Conservation (phyloP, 805 yeast genomes). For the Kregervanrija fluxuum region DNA sequence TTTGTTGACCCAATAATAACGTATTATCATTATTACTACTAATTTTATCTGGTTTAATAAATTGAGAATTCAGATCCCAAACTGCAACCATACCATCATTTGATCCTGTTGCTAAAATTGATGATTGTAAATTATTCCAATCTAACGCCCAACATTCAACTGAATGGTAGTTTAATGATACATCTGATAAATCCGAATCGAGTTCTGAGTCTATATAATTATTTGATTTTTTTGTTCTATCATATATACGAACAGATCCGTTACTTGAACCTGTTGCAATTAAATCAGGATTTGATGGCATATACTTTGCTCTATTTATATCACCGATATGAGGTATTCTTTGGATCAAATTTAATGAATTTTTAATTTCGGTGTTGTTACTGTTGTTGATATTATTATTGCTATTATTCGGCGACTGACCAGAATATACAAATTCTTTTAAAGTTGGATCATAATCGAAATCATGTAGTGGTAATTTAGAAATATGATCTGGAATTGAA, state of each 20-base stretch:
- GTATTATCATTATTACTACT: background rate
- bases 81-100: slow-evolving; percentile 56
- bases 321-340: slow-evolving; percentile 64
- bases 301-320: slow-evolving; percentile 61
- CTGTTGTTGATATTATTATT: background rate
- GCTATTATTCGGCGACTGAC: slow-evolving; percentile 7
- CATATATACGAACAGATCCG: slow-evolving; percentile 65
- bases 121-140: slow-evolving; percentile 67
- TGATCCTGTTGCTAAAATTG: slow-evolving; percentile 51
- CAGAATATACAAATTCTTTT: slow-evolving; percentile 24
- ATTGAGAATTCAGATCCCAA: slow-evolving; percentile 49
- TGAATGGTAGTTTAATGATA: slow-evolving; percentile 23
- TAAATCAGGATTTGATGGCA: slow-evolving; percentile 85
- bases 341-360: slow-evolving; percentile 32
- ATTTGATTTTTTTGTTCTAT: slow-evolving; percentile 73
- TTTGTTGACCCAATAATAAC: slow-evolving; percentile 1
- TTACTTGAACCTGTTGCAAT: slow-evolving; percentile 62
- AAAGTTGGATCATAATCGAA: slow-evolving; percentile 30
- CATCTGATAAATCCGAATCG: slow-evolving; percentile 18
- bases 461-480: slow-evolving; percentile 5
- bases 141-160: slow-evolving; percentile 63
- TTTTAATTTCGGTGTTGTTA: slow-evolving; percentile 2
- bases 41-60: slow-evolving; percentile 8
- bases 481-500: background rate
- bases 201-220: slow-evolving; percentile 27